phyloP scores from a whole-genome alignment of 2,329 filamentous ascomycete species.

The Arthrobotrys sinensis region DNA sequence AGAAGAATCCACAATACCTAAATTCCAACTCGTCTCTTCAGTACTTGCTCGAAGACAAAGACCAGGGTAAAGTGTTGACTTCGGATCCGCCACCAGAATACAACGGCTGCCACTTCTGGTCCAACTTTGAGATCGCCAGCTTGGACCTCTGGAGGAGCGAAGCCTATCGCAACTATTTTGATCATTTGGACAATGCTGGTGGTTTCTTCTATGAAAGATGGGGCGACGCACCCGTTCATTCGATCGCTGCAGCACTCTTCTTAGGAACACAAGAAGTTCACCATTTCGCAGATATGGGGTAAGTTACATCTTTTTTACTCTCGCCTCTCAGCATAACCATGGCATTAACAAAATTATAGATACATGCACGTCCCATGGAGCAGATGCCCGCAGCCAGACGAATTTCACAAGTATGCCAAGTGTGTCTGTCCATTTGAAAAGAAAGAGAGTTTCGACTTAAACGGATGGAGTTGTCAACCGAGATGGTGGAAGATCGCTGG shows the following conservation, averaged over 20 bases:
- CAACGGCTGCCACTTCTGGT: slow-evolving; percentile 65
- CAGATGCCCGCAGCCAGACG: slow-evolving; percentile 63
- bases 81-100: slow-evolving; percentile 60
- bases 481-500: slow-evolving; percentile 64
- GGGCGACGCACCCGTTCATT: slow-evolving; percentile 65
- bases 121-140: slow-evolving; percentile 64
- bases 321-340: slow-evolving; percentile 6
- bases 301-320: slow-evolving; percentile 13
- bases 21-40: slow-evolving; percentile 62
- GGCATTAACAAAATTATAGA: slow-evolving; percentile 33
- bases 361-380: slow-evolving; percentile 61
- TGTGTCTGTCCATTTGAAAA: slow-evolving; percentile 64
- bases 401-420: slow-evolving; percentile 61
- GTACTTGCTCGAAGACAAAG: slow-evolving; percentile 63
- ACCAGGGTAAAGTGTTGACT: slow-evolving; percentile 50
- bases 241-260: slow-evolving; percentile 63
- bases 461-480: slow-evolving; percentile 63
- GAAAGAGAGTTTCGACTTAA: slow-evolving; percentile 64
- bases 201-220: slow-evolving; percentile 65
- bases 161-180: slow-evolving; percentile 63
- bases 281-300: slow-evolving; percentile 64
- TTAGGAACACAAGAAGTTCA: slow-evolving; percentile 62
- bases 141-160: slow-evolving; percentile 63
- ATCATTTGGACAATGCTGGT: slow-evolving; percentile 63
- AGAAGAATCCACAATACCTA: slow-evolving; percentile 62